Conservation (phyloP, 768 basidiomycete species). For the Pisolithus albus region DNA sequence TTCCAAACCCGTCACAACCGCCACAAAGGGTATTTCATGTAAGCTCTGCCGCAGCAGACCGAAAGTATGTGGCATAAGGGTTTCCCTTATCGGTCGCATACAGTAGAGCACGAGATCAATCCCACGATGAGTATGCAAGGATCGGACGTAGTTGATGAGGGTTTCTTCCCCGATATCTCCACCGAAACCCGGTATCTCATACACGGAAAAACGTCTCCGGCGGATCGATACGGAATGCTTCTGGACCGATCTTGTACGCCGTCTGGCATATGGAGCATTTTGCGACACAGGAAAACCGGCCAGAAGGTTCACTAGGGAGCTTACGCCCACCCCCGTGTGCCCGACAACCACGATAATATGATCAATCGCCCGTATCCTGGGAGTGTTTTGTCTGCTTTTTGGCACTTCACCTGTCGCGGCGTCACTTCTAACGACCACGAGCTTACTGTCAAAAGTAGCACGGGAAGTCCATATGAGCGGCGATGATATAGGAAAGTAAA, state of each 20-base stretch:
- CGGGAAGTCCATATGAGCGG: too few relatives aligned
- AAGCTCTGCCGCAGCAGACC: neutral
- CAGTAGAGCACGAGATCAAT: slow-evolving; percentile 22
- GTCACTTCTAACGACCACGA: too few relatives aligned
- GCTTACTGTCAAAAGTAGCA: too few relatives aligned
- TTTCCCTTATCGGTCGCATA: slow-evolving; percentile 9
- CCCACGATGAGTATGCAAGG: slow-evolving; percentile 9
- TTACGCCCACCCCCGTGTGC: slow-evolving; percentile 23
- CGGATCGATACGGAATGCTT: neutral
- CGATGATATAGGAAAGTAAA: too few relatives aligned
- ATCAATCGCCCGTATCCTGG: neutral
- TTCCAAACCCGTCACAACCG: slow-evolving; percentile 33
- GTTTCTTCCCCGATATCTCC: slow-evolving; percentile 2
- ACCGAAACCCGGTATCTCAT: slow-evolving; percentile 18
- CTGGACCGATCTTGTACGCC: neutral
- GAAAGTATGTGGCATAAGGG: neutral
- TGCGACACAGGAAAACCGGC: slow-evolving; percentile 11
- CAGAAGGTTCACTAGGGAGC: slow-evolving; percentile 25
- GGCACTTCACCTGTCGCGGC: too few relatives aligned
- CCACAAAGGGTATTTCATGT: slow-evolving; percentile 25
- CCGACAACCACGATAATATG: slow-evolving; percentile 25
- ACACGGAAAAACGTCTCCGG: slow-evolving; percentile 7
- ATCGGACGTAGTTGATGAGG: slow-evolving; percentile 13
- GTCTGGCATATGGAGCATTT: slow-evolving; percentile 8
- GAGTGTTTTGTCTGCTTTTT: neutral